Evolutionary conservation across 208 protist genomes (phyloP).

Genomic region (Trypanosomatidae sp.): DNA sequence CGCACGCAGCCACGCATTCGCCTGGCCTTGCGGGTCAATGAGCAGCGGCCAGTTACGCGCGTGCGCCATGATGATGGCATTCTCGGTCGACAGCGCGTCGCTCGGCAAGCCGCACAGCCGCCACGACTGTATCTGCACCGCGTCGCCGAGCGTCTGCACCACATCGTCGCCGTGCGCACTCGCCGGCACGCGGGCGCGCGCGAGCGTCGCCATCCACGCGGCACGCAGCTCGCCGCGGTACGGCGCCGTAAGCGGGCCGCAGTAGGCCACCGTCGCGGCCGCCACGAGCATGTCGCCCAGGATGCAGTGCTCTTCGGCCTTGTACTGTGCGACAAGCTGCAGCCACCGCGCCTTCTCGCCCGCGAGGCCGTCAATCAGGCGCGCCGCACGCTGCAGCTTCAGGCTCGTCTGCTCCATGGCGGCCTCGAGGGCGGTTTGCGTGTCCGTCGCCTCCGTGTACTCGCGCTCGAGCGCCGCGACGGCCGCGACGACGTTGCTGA

Average conservation of each 20-base stretch:
- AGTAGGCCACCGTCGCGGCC: slow-evolving; percentile 92
- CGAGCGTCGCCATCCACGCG: slow-evolving; percentile 76
- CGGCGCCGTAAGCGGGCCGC: slow-evolving; percentile 90
- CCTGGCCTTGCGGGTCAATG: slow-evolving; percentile 98
- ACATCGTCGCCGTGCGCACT: slow-evolving; percentile 74
- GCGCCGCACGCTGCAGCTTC: slow-evolving; percentile 91
- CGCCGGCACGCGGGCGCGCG: slow-evolving; percentile 19
- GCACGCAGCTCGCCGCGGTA: slow-evolving; percentile 84
- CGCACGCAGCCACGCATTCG: slow-evolving; percentile 95
- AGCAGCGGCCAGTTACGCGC: slow-evolving; percentile 94
- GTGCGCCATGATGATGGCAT: slow-evolving; percentile 94
- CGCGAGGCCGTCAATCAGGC: slow-evolving; percentile 93
- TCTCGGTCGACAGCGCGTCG: slow-evolving; percentile 94
- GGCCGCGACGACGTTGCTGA: slow-evolving; percentile 89
- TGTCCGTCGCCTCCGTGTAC: slow-evolving; percentile 84
- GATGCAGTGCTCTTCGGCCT: slow-evolving; percentile 64
- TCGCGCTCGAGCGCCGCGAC: slow-evolving; percentile 90
- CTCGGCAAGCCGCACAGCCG: slow-evolving; percentile 92
- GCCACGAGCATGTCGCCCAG: slow-evolving; percentile 95
- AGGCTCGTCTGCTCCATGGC: slow-evolving; percentile 90
- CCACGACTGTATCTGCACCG: slow-evolving; percentile 94
- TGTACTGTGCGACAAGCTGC: slow-evolving; percentile 84
- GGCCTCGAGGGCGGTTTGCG: slow-evolving; percentile 89
- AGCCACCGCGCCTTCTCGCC: slow-evolving; percentile 94
- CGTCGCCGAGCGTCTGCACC: slow-evolving; percentile 86